Base-by-base conservation (phyloP, 306 rosid species). In the Quercus alba region DNA sequence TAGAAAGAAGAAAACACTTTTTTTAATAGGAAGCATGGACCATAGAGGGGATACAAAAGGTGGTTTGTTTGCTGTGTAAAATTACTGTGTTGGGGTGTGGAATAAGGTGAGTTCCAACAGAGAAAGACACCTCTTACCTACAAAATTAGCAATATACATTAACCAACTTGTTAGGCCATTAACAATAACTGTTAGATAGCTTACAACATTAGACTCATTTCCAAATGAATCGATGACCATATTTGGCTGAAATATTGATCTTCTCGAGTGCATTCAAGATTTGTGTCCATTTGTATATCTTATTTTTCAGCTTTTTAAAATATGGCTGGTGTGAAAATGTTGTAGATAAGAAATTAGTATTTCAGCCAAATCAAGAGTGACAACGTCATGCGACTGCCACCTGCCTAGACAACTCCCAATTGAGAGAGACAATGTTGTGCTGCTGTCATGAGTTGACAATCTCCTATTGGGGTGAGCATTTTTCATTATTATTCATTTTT, bases 21-120 rank as follows among this genome's bases (percentile, higher is more conserved):
- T 35, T 35, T 35, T 35, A 2, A 23, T 23, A 19, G 15, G 25
- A 67, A 33, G 35, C 49, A 67, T 46, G 15, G 41, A 57, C 20
- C 33, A 52, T 55, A 54, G 13, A 70, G 55, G 59, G 5, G 57
- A 21, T 38, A 38, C 31, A 77, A 77, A 49, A 49, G 54, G 55
- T 21, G 12, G 21, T 14, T 38, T 38, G 46, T 38, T 52, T 49
- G 69, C 52, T 23, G 70, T 57, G 55, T 56, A 44, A 52, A 73
- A 31, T 74, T 89, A 94, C 94, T 95, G 91, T 95, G 5, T 83
- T 89, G 72, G 96, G 97, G 83, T 93, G 98, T 75, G 98, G 96
- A 86, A 93, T 91, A 52, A 95, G 88, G 78, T 76, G 89, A 80
- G 90, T 85, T 70, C 98, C 97, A 87, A 91, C 91, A 82, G 82